Base-by-base conservation (phyloP, 75 land plant genomes). In the Isoetes taiwanensis region DNA sequence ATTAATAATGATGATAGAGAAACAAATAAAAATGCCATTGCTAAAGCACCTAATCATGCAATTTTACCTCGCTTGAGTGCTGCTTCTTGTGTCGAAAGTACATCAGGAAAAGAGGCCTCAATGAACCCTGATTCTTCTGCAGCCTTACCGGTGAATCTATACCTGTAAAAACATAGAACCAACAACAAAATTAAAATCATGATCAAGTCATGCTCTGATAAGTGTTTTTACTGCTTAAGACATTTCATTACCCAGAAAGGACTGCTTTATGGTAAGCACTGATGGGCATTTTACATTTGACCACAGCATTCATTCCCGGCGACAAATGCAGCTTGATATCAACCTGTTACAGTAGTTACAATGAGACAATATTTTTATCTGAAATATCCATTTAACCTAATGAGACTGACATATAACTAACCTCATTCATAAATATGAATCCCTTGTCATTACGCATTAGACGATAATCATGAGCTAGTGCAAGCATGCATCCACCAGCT, bases 401-500 rank as follows among this genome's bases (percentile, higher is more conserved):
- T 12, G 17, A 9, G 14, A 54, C 4, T 4, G 30, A 29, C 5
- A 5, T 8, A 54, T 16, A 6, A 59, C 42, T 24, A 11, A 46
- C 53, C 69, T 66, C 69, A 25, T 59, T 66, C 27, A 66, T 41
- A 26, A 70, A 71, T 34, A 70, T 62, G 8, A 43, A 63, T 0
- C 74, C 62, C 28, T 37, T 27, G 57, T 69, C 75, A 37, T 32
- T 30, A 9, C 59, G 41, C 76, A 73, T 73, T 42, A 69, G 38
- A 10, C 76, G n/a, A 67, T 73, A 70, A 50, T 73, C 76, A 32
- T 73, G 76, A n/a, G 76, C 74, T 11, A 73, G 66, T 16, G 76
- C 76, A 20, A 73, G 35, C 46, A 73, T 70, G 56, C 55, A 70
- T 1, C 76, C 76, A 2, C 76, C 76, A 4, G 67, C 76, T 4